phyloP scores from a whole-genome alignment of 768 basidiomycete genomes.

The Amyloporia xantha region DNA sequence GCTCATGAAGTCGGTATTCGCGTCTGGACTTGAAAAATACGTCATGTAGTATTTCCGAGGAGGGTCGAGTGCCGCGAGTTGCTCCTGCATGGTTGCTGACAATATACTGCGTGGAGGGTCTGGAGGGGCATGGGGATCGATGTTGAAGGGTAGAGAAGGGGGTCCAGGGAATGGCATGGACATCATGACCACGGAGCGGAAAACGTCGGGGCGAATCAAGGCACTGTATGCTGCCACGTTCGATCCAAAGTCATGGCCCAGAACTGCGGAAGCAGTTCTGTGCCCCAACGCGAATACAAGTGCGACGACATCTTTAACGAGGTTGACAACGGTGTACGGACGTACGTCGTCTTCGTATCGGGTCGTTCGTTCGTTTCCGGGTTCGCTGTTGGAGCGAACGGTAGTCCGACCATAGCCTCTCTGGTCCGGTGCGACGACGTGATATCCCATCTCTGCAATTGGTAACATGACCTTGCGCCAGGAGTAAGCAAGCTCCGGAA shows the following conservation, averaged over 20 bases:
- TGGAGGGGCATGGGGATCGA: background rate
- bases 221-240: conserved; percentile 45
- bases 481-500: conserved; percentile 60
- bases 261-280: conserved; percentile 36
- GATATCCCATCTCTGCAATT: conserved; percentile 44
- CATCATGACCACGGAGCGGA: conserved; percentile 51
- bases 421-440: conserved; percentile 58
- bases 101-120: conserved; percentile 3
- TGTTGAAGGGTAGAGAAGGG: conserved; percentile 24
- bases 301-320: conserved; percentile 44
- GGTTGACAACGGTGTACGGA: conserved; percentile 44
- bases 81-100: conserved; percentile 6
- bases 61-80: conserved; percentile 36
- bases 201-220: conserved; percentile 49
- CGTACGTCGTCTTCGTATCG: conserved; percentile 43
- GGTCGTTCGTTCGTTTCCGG: too few species aligned
- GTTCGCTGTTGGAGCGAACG: conserved; percentile 7
- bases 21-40: conserved; percentile 42
- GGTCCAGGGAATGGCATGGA: conserved; percentile 50
- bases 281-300: conserved; percentile 49
- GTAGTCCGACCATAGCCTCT: conserved; percentile 44
- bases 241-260: conserved; percentile 61
- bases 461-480: conserved; percentile 55
- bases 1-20: conserved; percentile 37
- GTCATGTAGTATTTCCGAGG: conserved; percentile 52